These are phyloP conservation scores for Zygotorulaspora danielsina DNA, from an alignment of 805 yeast genomes.

Conservation along the genomic window DNA sequence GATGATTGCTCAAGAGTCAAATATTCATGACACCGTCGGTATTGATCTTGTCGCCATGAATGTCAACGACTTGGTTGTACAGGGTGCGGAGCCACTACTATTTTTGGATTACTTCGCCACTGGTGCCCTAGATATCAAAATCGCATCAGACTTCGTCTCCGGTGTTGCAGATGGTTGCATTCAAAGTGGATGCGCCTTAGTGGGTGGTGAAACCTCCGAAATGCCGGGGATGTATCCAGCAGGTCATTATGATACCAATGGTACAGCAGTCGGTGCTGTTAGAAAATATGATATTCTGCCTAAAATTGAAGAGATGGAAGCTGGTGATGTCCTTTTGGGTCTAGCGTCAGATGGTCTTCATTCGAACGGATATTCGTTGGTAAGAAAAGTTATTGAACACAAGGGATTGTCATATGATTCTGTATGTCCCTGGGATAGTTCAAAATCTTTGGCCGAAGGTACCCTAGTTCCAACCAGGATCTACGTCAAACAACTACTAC, in stretches of 20 bases:
- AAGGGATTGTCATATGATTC: slow-evolving; percentile 67
- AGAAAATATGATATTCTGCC: slow-evolving; percentile 72
- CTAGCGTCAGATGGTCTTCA: slow-evolving; percentile 89
- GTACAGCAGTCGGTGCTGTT: slow-evolving; percentile 98
- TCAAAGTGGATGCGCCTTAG: slow-evolving; percentile 92
- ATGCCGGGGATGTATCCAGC: slow-evolving; percentile 98
- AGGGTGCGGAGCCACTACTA: slow-evolving; percentile 97
- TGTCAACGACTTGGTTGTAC: slow-evolving; percentile 95
- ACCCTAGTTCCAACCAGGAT: slow-evolving; percentile 86
- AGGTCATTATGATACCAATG: slow-evolving; percentile 96
- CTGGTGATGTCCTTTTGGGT: slow-evolving; percentile 82
- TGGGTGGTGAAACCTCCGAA: slow-evolving; percentile 98
- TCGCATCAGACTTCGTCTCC: slow-evolving; percentile 82
- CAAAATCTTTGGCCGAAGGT: slow-evolving; percentile 76
- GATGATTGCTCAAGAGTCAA: slow-evolving; percentile 84
- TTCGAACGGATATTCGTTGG: slow-evolving; percentile 93
- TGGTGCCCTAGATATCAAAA: slow-evolving; percentile 77
- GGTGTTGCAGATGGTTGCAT: slow-evolving; percentile 98
- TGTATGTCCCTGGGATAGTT: slow-evolving; percentile 77
- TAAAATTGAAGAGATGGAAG: slow-evolving; percentile 55
- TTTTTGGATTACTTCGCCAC: slow-evolving; percentile 96
- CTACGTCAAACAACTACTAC: slow-evolving; percentile 86
- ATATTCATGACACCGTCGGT: slow-evolving; percentile 95
- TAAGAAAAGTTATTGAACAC: slow-evolving; percentile 84
- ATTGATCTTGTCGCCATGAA: slow-evolving; percentile 98